A percentile compares a stretch with the other conserved stretches of the same genome.
Conservation (phyloP, 805 yeast genomes). For the Wickerhamomyces ciferrii region DNA sequence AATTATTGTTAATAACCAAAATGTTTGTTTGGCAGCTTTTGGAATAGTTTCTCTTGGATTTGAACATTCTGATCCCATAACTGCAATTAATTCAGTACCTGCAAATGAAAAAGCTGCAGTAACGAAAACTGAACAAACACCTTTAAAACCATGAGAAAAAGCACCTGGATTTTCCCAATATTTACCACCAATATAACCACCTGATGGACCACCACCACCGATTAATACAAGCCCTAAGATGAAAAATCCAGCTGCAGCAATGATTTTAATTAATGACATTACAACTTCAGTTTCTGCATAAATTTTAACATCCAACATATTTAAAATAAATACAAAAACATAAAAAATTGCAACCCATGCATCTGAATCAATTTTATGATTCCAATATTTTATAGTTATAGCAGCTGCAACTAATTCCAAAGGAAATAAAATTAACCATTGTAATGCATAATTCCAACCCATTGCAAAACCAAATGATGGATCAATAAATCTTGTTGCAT, state of each 20-base stretch:
- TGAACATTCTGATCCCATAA: slow-evolving; percentile 69
- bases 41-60: slow-evolving; percentile 62
- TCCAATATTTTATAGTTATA: slow-evolving; percentile 52
- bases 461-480: slow-evolving; percentile 68
- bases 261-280: slow-evolving; percentile 51
- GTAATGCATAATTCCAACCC: slow-evolving; percentile 67
- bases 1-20: slow-evolving; percentile 65
- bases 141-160: slow-evolving; percentile 57
- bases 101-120: slow-evolving; percentile 66
- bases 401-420: slow-evolving; percentile 63
- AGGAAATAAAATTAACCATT: slow-evolving; percentile 61
- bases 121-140: slow-evolving; percentile 58
- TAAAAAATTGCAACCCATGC: slow-evolving; percentile 56
- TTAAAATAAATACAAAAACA: slow-evolving; percentile 41
- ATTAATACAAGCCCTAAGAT: slow-evolving; percentile 51
- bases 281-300: slow-evolving; percentile 68
- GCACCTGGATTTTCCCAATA: slow-evolving; percentile 65
- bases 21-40: slow-evolving; percentile 63
- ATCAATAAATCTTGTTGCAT: slow-evolving; percentile 57
- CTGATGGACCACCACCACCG: slow-evolving; percentile 52
- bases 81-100: slow-evolving; percentile 61
- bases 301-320: slow-evolving; percentile 50
- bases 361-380: slow-evolving; percentile 41
- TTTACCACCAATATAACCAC: slow-evolving; percentile 49
- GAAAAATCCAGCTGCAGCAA: slow-evolving; percentile 55